Percentiles rank a stretch among this genome's conserved stretches.
Evolutionary conservation across 352 stramenopile genomes (phyloP).

Genomic region (Peronospora destructor): DNA sequence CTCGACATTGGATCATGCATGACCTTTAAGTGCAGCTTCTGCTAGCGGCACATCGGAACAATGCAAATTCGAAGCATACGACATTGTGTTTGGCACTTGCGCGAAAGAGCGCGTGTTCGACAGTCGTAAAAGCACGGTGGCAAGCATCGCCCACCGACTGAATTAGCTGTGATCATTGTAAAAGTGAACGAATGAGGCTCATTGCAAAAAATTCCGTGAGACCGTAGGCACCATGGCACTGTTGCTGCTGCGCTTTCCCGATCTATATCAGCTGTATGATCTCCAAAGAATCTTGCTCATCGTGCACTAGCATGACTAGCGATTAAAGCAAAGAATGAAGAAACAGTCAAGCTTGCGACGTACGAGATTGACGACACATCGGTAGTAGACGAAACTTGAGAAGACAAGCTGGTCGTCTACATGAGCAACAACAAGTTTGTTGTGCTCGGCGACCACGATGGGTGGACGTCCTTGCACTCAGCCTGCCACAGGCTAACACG

Average conservation of each 20-base stretch:
- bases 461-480: too few relatives aligned
- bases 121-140: constrained; percentile 52
- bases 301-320: too few relatives aligned
- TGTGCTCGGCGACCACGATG: too few relatives aligned
- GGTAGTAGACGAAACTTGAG: too few relatives aligned
- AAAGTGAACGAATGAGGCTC: constrained; percentile 64
- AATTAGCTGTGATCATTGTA: constrained; percentile 64
- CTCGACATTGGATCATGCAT: constrained; percentile 46
- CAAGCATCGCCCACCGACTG: constrained; percentile 69
- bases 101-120: constrained; percentile 59
- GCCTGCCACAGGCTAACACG: too few relatives aligned
- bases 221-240: constrained; percentile 72
- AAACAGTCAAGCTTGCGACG: too few relatives aligned
- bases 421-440: too few relatives aligned
- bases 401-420: too few relatives aligned
- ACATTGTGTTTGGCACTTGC: constrained; percentile 53
- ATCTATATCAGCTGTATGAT: constrained; percentile 51
- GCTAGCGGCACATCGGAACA: constrained; percentile 70
- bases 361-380: too few relatives aligned
- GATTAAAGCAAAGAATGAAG: too few relatives aligned
- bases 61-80: constrained; percentile 69
- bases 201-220: constrained; percentile 60
- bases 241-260: constrained; percentile 32
- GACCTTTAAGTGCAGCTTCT: constrained; percentile 64
- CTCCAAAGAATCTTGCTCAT: too few relatives aligned